Evolutionary conservation across 129 eudicot species (phyloP).

Genomic region (Lactuca sativa): DNA sequence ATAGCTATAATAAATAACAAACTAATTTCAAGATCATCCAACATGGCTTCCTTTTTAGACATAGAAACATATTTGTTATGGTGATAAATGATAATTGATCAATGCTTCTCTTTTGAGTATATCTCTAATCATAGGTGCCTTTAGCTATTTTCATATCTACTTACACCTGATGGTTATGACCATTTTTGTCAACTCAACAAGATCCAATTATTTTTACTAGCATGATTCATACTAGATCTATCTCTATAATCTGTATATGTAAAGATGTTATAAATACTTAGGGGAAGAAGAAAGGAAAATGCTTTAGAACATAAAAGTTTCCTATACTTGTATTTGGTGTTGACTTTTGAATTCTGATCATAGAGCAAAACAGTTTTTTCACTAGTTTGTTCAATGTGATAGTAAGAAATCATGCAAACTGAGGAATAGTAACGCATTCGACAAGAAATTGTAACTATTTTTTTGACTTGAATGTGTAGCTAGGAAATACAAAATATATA

Average conservation of each 20-base stretch:
- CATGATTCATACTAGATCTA: neutral
- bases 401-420: neutral
- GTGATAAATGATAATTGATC: no score
- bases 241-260: neutral
- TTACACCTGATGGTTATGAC: neutral
- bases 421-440: neutral
- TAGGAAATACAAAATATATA: conserved; percentile 7
- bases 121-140: no score
- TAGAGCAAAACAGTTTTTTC: no score
- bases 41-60: no score
- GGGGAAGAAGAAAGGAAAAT: neutral
- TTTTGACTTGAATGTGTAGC: neutral
- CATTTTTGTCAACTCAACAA: no score
- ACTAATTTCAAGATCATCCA: neutral
- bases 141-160: neutral
- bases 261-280: neutral
- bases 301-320: neutral
- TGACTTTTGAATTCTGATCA: neutral
- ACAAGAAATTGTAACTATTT: neutral
- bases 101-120: no score
- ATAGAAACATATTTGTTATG: no score
- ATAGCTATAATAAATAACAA: neutral
- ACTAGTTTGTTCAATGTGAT: neutral
- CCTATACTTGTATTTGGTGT: neutral
- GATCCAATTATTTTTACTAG: no score